phyloP scores from a whole-genome alignment of 352 stramenopile genomes.

The Globisporangium orthogonon region DNA sequence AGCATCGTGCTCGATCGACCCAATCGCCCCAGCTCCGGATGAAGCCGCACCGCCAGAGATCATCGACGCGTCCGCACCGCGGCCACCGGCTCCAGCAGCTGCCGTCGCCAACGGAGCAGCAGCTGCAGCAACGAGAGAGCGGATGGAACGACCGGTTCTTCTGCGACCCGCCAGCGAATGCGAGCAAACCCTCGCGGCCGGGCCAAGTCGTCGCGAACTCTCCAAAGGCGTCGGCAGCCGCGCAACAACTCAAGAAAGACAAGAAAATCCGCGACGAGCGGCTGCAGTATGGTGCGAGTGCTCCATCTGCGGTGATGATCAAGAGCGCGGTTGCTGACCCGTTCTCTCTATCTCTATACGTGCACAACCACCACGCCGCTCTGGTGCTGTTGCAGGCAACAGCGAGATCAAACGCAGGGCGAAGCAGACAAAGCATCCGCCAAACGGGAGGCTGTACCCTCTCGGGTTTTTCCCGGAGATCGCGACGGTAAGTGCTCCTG shows the following conservation, averaged over 20 bases:
- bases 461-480: constrained; percentile 22
- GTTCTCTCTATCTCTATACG: no score
- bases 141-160: constrained; percentile 75
- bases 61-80: constrained; percentile 14
- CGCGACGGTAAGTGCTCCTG: constrained; percentile 4
- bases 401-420: constrained; percentile 12
- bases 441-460: constrained; percentile 21
- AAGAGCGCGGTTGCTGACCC: neutral
- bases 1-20: no score
- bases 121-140: constrained; percentile 56
- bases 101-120: constrained; percentile 34
- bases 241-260: constrained; percentile 24
- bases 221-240: constrained; percentile 12
- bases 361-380: neutral
- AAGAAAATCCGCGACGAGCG: constrained; percentile 45
- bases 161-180: constrained; percentile 39
- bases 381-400: constrained; percentile 16
- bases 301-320: neutral
- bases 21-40: constrained; percentile 7
- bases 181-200: constrained; percentile 31
- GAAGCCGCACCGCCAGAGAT: constrained; percentile 10
- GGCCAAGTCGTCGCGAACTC: constrained; percentile 17
- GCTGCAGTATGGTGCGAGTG: constrained; percentile 39
- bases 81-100: constrained; percentile 30
- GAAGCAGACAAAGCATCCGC: constrained; percentile 6